Evolutionary conservation across 2,329 filamentous ascomycete species (phyloP).

Genomic region (Grosmannia clavigera): DNA sequence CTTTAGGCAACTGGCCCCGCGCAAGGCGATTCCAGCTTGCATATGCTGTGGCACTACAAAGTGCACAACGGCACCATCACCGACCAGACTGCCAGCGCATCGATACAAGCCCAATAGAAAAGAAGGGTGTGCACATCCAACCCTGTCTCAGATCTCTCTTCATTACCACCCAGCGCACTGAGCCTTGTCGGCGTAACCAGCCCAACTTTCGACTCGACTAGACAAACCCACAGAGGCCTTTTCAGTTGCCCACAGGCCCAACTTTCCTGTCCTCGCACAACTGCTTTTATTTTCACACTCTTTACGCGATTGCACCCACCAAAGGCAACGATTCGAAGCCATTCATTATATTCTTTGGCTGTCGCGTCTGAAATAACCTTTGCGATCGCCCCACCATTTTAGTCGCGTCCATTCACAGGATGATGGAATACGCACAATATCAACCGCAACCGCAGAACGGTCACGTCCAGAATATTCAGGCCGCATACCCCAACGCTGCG

Average conservation of each 20-base stretch:
- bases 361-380: background rate
- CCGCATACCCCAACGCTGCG: constrained; percentile 48
- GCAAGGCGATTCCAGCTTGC: constrained; percentile 36
- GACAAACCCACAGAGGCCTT: background rate
- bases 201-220: background rate
- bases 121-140: constrained; percentile 31
- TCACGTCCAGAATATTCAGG: constrained; percentile 52
- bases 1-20: constrained; percentile 1
- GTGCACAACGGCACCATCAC: constrained; percentile 36
- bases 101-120: constrained; percentile 46
- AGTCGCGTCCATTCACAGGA: constrained; percentile 18
- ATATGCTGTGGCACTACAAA: constrained; percentile 45
- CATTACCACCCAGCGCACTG: background rate
- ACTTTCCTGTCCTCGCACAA: background rate
- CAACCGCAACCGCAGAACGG: constrained; percentile 56
- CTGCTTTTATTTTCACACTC: background rate
- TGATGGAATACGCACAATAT: constrained; percentile 68
- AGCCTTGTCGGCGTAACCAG: constrained; percentile 2
- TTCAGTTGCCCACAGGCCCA: background rate
- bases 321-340: background rate
- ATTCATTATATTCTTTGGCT: background rate
- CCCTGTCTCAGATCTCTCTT: constrained; percentile 29
- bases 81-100: constrained; percentile 48
- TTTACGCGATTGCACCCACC: background rate
- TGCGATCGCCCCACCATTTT: background rate